Percentiles rank a stretch among this genome's conserved stretches.
Conservation (phyloP, 169 alveolate genomes). For the Theileria luwenshuni region DNA sequence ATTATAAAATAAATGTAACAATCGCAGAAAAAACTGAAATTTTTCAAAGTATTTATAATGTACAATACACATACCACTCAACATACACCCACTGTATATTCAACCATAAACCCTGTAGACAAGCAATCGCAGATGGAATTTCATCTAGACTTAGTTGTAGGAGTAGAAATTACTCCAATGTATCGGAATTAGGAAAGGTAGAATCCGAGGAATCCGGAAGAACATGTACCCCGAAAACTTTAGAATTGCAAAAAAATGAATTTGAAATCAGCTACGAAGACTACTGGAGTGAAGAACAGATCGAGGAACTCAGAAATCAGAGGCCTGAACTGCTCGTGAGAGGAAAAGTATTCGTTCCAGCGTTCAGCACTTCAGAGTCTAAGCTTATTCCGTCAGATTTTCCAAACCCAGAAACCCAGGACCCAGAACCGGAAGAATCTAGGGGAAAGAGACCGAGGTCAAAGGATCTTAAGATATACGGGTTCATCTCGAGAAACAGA, state of each 20-base stretch:
- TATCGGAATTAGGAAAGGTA: neutral
- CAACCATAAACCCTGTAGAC: neutral
- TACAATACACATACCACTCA: slow-evolving; percentile 12
- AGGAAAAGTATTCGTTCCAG: slow-evolving; percentile 65
- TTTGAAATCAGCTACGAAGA: slow-evolving; percentile 33
- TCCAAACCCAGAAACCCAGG: neutral
- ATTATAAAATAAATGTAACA: slow-evolving; percentile 3
- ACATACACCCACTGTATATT: slow-evolving; percentile 13
- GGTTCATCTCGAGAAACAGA: slow-evolving; percentile 77
- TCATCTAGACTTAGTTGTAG: neutral
- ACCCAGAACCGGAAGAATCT: neutral
- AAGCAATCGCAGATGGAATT: neutral
- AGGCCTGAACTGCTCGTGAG: slow-evolving; percentile 50
- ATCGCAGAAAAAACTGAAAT: neutral
- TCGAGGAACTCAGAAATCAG: slow-evolving; percentile 20
- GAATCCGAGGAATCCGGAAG: neutral
- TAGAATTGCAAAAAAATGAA: neutral
- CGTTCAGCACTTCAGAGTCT: slow-evolving; percentile 58
- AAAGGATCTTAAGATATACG: slow-evolving; percentile 58
- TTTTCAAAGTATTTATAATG: slow-evolving; percentile 12
- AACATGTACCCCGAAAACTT: neutral
- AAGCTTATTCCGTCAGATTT: slow-evolving; percentile 14
- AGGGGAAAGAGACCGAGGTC: slow-evolving; percentile 5
- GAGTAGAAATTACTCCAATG: neutral
- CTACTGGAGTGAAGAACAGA: slow-evolving; percentile 47